A percentile compares a stretch with the other conserved stretches of the same genome.
These are phyloP conservation scores for Starmerella apicola DNA, from an alignment of 805 yeast species.

Conservation along the genomic window DNA sequence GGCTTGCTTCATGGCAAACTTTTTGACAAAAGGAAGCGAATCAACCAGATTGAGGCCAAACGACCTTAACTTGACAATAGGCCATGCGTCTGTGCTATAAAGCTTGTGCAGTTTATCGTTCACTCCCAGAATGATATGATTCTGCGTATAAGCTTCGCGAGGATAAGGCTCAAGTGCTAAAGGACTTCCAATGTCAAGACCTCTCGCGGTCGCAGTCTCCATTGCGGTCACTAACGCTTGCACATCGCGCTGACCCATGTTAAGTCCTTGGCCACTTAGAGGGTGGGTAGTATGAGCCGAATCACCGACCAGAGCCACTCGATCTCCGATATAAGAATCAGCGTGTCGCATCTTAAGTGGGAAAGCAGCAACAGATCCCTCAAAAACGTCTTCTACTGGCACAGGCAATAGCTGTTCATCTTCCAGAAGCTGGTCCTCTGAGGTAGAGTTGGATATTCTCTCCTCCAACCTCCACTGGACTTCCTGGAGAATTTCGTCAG, in stretches of 20 bases:
- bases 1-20: conserved; percentile 49
- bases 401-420: conserved; percentile 67
- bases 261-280: conserved; percentile 92
- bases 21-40: conserved; percentile 51
- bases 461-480: conserved; percentile 55
- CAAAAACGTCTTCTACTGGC: conserved; percentile 45
- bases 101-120: conserved; percentile 87
- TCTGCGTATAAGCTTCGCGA: conserved; percentile 66
- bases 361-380: conserved; percentile 67
- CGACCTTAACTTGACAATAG: conserved; percentile 63
- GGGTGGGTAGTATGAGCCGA: conserved; percentile 98
- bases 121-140: conserved; percentile 70
- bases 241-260: conserved; percentile 95
- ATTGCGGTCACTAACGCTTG: conserved; percentile 54
- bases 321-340: conserved; percentile 69
- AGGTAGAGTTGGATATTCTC: conserved; percentile 29
- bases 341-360: conserved; percentile 85
- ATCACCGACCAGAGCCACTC: conserved; percentile 92
- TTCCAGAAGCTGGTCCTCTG: conserved; percentile 37
- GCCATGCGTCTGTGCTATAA: conserved; percentile 59
- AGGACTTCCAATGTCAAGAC: conserved; percentile 75
- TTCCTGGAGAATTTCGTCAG: conserved; percentile 47
- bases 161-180: conserved; percentile 79
- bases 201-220: conserved; percentile 59
- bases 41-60: conserved; percentile 64